These are phyloP conservation scores for Quercus variabilis DNA, from an alignment of 306 rosid species.

Conservation along the genomic window DNA sequence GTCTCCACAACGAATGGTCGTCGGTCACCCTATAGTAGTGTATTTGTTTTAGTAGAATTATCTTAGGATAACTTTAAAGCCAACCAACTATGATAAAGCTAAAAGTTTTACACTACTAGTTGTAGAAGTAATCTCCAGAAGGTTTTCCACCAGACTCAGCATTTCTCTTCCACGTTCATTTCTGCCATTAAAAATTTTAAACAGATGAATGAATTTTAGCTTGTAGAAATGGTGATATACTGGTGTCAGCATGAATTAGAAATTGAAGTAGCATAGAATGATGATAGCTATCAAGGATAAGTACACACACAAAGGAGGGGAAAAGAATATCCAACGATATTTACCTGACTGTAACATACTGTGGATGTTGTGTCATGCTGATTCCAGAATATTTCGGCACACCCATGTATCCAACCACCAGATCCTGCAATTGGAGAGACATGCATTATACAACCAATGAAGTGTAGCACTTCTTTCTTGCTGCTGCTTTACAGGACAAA, in stretches of 20 bases:
- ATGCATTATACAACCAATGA: not conserved
- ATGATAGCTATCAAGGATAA: not conserved
- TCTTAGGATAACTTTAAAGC: not conserved
- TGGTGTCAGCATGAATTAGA: not conserved
- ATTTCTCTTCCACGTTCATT: conserved; percentile 94
- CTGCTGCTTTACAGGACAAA: conserved; percentile 13
- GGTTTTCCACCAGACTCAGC: conserved; percentile 67
- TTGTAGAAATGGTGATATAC: not conserved
- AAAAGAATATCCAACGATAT: conserved; percentile 3
- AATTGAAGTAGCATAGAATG: not conserved
- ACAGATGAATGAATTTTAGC: not conserved
- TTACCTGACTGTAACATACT: conserved; percentile 94
- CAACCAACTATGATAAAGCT: conserved; percentile 18
- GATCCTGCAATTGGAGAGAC: conserved; percentile 51
- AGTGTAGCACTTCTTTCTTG: not conserved
- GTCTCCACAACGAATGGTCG: conserved; percentile 87
- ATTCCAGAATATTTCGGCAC: conserved; percentile 91
- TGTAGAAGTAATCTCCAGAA: conserved; percentile 68
- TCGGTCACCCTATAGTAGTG: conserved; percentile 67
- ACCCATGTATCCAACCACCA: conserved; percentile 97
- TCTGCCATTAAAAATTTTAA: conserved; percentile 43
- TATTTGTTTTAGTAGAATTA: not conserved
- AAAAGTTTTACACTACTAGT: conserved; percentile 50
- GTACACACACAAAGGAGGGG: not conserved
- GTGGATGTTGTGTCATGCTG: conserved; percentile 97